phyloP scores from a whole-genome alignment of 768 basidiomycete species.

The Lenzites betulinus region DNA sequence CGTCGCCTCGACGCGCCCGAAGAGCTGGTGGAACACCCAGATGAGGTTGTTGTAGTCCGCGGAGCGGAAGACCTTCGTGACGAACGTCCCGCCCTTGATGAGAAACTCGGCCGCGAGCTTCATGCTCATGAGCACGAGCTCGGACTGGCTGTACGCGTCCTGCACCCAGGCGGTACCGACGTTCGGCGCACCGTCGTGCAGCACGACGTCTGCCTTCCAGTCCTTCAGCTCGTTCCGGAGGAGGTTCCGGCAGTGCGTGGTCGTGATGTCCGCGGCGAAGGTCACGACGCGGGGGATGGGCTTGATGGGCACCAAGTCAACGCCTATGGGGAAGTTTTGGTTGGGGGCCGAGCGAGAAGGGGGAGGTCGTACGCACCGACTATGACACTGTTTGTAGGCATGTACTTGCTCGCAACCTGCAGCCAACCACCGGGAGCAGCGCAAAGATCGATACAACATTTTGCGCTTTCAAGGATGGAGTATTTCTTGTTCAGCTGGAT shows the following conservation, averaged over 20 bases:
- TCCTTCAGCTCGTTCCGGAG: constrained; percentile 90
- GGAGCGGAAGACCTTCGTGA: constrained; percentile 98
- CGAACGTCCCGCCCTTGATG: constrained; percentile 89
- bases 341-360: constrained; percentile 14
- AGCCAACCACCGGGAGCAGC: constrained; percentile 99
- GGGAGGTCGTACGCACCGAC: constrained; percentile 58
- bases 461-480: constrained; percentile 82
- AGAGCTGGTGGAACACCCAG: constrained; percentile 98
- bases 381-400: constrained; percentile 91
- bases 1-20: constrained; percentile 95
- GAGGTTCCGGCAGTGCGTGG: constrained; percentile 82
- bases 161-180: constrained; percentile 99
- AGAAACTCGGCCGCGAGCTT: constrained; percentile 97
- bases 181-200: constrained; percentile 99
- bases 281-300: constrained; percentile 92
- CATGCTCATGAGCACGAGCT: constrained; percentile 92
- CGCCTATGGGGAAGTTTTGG: constrained; percentile 51
- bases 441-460: constrained; percentile 96
- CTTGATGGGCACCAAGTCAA: constrained; percentile 95
- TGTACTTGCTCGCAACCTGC: constrained; percentile 97
- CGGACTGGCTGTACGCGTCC: constrained; percentile 96
- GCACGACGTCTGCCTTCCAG: constrained; percentile 98
- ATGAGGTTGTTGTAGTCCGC: constrained; percentile 98
- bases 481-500: constrained; percentile 99
- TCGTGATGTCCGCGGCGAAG: constrained; percentile 94